Conservation (phyloP, 768 basidiomycete genomes). For the Tricholoma sp. region DNA sequence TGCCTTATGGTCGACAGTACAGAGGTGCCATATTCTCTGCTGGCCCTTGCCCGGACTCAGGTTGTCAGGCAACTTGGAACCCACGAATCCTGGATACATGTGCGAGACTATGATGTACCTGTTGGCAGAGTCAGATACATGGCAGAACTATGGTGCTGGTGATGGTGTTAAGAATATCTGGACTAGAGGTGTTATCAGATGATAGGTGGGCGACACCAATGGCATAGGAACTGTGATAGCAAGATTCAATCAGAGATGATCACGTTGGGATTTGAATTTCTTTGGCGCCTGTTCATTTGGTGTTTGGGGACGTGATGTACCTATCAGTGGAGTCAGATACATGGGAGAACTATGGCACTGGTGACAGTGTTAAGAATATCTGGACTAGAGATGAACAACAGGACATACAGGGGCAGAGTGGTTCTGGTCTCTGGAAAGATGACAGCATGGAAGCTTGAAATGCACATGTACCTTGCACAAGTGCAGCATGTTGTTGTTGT, state of each 20-base stretch:
- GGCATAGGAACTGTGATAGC: slow-evolving; percentile 18
- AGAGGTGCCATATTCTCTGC: slow-evolving; percentile 69
- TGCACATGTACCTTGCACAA: slow-evolving; percentile 20
- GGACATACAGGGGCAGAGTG: slow-evolving; percentile 14
- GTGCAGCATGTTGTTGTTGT: slow-evolving; percentile 35
- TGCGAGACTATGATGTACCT: slow-evolving; percentile 29
- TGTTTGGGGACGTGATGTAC: slow-evolving; percentile 34
- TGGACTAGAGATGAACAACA: slow-evolving; percentile 2
- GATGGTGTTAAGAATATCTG: too few relatives aligned
- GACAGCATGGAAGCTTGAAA: slow-evolving; percentile 19
- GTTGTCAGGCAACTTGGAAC: slow-evolving; percentile 2
- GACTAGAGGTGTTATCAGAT: slow-evolving; percentile 41
- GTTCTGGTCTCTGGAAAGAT: slow-evolving; percentile 11
- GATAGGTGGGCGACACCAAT: slow-evolving; percentile 37
- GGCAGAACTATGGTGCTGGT: slow-evolving; percentile 41
- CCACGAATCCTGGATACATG: slow-evolving; percentile 1
- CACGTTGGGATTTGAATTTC: slow-evolving; percentile 25
- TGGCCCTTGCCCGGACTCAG: slow-evolving; percentile 19
- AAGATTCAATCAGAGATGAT: slow-evolving; percentile 26
- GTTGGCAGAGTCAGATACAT: slow-evolving; percentile 39
- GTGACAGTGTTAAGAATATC: slow-evolving; percentile 11
- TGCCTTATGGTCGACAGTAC: slow-evolving; percentile 65
- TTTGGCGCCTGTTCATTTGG: slow-evolving; percentile 27
- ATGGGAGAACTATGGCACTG: slow-evolving; percentile 21
- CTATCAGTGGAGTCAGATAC: slow-evolving; percentile 32